These are phyloP conservation scores for Chrysoporthe puriensis DNA, from an alignment of 2,329 filamentous ascomycete genomes.

Conservation along the genomic window DNA sequence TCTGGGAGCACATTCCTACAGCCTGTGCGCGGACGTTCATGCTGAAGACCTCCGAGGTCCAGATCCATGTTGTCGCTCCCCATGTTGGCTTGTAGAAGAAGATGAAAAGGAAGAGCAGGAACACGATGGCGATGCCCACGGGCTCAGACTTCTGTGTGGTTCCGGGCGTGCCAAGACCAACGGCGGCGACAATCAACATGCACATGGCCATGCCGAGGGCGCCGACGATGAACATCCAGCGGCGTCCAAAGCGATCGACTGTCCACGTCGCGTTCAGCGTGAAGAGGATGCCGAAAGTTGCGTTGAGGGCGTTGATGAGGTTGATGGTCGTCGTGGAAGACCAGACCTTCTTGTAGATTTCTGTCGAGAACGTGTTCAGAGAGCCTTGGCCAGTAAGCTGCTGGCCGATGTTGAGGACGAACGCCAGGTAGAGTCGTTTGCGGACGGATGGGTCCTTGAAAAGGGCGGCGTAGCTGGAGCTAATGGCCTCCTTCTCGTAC, in stretches of 20 bases:
- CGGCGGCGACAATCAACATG: constrained; percentile 66
- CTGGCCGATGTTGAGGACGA: constrained; percentile 71
- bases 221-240: constrained; percentile 70
- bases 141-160: constrained; percentile 56
- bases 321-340: constrained; percentile 61
- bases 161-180: constrained; percentile 51
- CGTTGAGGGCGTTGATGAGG: constrained; percentile 75
- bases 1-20: constrained; percentile 65
- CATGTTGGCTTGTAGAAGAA: constrained; percentile 69
- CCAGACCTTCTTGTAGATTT: constrained; percentile 75
- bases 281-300: constrained; percentile 73
- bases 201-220: constrained; percentile 70
- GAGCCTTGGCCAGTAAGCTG: constrained; percentile 75
- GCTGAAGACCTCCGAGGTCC: constrained; percentile 67
- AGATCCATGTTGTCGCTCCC: constrained; percentile 71
- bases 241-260: constrained; percentile 71
- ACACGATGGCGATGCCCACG: constrained; percentile 67
- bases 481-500: constrained; percentile 72
- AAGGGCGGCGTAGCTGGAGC: constrained; percentile 63
- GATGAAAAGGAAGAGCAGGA: constrained; percentile 66
- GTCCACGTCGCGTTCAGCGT: constrained; percentile 76
- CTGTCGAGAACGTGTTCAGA: constrained; percentile 73
- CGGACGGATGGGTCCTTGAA: constrained; percentile 72
- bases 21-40: constrained; percentile 73
- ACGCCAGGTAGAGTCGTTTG: constrained; percentile 67